These are phyloP conservation scores for Trametes cingulata DNA, from an alignment of 768 basidiomycete species.

Conservation along the genomic window DNA sequence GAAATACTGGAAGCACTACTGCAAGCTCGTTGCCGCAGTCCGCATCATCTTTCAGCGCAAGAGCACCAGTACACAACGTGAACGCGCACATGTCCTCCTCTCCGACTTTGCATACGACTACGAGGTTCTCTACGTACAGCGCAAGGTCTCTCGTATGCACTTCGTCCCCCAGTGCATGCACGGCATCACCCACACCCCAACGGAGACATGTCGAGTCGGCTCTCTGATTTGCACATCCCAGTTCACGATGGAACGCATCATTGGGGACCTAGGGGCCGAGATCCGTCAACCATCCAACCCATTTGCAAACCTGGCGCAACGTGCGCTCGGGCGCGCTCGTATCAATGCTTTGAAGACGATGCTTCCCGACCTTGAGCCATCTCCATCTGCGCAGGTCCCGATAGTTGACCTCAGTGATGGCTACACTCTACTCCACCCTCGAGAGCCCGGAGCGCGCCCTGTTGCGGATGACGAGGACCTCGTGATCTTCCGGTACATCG, in stretches of 20 bases:
- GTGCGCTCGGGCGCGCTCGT: constrained; percentile 23
- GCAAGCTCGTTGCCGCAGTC: constrained; percentile 31
- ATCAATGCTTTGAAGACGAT: constrained; percentile 26
- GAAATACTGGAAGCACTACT: constrained; percentile 31
- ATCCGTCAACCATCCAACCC: constrained; percentile 30
- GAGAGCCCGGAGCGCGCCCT: background rate
- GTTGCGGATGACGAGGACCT: background rate
- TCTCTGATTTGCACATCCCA: constrained; percentile 19
- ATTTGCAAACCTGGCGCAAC: constrained; percentile 29
- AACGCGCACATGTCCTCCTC: constrained; percentile 22
- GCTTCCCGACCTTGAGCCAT: background rate
- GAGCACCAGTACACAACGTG: background rate
- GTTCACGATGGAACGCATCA: constrained; percentile 29
- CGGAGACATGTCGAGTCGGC: constrained; percentile 28
- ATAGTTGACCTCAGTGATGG: background rate
- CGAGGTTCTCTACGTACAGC: constrained; percentile 38
- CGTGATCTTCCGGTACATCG: background rate
- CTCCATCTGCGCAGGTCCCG: background rate
- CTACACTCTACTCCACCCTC: background rate
- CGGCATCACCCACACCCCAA: constrained; percentile 31
- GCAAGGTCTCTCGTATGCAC: constrained; percentile 31
- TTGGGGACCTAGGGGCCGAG: constrained; percentile 30
- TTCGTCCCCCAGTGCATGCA: constrained; percentile 38
- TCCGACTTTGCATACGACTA: constrained; percentile 35
- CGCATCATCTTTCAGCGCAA: constrained; percentile 27